phyloP scores from a whole-genome alignment of 768 basidiomycete species.

The Paxillus rubicundulus region DNA sequence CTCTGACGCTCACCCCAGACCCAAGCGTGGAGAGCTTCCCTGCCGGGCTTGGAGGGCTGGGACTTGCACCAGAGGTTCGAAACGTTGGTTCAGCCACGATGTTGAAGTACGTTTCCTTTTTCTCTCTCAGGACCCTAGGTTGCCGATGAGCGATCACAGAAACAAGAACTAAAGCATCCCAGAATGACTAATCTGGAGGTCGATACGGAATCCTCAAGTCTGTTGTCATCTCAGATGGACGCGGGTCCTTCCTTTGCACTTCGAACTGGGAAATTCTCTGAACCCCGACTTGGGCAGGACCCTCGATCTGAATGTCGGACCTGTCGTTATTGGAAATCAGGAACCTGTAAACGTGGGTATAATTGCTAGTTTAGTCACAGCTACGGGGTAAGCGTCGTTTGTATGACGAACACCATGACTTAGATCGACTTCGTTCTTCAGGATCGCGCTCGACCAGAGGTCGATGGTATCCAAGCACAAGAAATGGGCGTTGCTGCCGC shows the following conservation, averaged over 20 bases:
- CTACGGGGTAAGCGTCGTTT: neutral
- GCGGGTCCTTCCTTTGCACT: neutral
- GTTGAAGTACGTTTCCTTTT: constrained; percentile 23
- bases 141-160: neutral
- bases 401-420: neutral
- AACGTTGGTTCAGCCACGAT: constrained; percentile 36
- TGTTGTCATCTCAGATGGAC: neutral
- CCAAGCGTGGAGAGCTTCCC: constrained; percentile 19
- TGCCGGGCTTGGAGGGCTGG: constrained; percentile 38
- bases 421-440: neutral
- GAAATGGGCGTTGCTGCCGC: constrained; percentile 15
- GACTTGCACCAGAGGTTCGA: constrained; percentile 34
- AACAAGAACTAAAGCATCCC: neutral
- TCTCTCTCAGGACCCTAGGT: neutral
- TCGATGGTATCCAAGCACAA: constrained; percentile 2
- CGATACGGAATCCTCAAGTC: neutral
- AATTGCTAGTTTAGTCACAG: neutral
- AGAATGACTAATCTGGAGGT: neutral
- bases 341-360: neutral
- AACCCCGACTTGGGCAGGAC: neutral
- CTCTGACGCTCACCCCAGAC: constrained; percentile 18
- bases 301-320: neutral
- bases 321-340: constrained; percentile 1
- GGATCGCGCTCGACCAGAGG: neutral
- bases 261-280: neutral